Percentiles rank a stretch among this genome's conserved stretches.
Evolutionary conservation across 2,329 filamentous ascomycete species (phyloP).

Genomic region (Colletotrichum navitas): DNA sequence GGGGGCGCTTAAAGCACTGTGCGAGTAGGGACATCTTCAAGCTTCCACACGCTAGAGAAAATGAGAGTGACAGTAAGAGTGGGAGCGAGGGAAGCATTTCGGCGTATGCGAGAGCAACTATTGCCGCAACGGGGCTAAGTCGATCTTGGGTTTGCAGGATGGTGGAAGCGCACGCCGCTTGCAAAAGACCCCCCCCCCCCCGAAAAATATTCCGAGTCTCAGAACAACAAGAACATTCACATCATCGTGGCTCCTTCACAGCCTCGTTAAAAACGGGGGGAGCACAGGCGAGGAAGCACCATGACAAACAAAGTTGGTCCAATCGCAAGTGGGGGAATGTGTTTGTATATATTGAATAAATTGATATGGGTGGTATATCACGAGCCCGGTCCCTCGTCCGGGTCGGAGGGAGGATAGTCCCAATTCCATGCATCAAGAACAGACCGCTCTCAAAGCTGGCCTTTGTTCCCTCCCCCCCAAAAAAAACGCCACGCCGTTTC

Average conservation of each 20-base stretch:
- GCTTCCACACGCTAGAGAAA: constrained; percentile 15
- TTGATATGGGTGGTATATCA: constrained; percentile 25
- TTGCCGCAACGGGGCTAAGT: constrained; percentile 19
- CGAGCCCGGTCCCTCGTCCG: constrained; percentile 17
- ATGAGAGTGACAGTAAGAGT: neutral
- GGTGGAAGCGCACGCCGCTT: constrained; percentile 23
- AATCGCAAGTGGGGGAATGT: neutral
- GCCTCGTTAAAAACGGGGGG: neutral
- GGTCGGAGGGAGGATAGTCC: neutral
- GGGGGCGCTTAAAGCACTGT: neutral
- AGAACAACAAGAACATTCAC: neutral
- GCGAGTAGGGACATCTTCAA: constrained; percentile 31
- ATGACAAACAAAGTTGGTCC: neutral
- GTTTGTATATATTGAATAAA: neutral
- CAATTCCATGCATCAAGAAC: constrained; percentile 12
- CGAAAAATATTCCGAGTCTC: neutral
- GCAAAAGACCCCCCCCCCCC: neutral
- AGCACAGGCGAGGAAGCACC: neutral
- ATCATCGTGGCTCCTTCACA: neutral
- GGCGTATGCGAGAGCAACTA: constrained; percentile 16
- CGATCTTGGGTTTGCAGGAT: neutral
- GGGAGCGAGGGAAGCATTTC: neutral
- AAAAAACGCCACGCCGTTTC: constrained; percentile 14
- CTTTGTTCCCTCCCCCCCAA: neutral
- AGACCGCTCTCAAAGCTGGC: constrained; percentile 40